A percentile compares a stretch with the other conserved stretches of the same genome.
Conservation (phyloP, 2,329 filamentous ascomycete species). For the Neospermospora avenae region DNA sequence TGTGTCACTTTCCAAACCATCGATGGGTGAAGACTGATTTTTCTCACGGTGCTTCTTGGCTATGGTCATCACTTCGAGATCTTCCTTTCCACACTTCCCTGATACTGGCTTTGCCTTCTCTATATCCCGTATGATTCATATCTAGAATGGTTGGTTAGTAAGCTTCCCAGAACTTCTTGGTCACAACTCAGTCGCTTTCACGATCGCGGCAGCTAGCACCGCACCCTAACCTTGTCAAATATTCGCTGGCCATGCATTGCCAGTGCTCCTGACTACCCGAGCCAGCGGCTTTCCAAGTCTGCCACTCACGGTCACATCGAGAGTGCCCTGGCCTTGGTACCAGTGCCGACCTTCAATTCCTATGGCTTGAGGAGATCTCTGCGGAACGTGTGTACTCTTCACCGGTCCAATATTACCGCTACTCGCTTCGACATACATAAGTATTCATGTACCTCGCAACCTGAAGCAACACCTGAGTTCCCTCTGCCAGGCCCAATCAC, state of each 20-base stretch:
- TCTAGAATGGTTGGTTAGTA: neutral
- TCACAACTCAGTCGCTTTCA: neutral
- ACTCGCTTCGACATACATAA: neutral
- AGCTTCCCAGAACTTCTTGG: neutral
- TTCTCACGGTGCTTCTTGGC: neutral
- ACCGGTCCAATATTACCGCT: neutral
- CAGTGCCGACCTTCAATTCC: neutral
- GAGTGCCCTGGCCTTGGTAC: neutral
- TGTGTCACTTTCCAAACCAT: neutral
- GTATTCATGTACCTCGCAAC: neutral
- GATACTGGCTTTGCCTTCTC: neutral
- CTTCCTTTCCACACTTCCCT: neutral
- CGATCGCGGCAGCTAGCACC: neutral
- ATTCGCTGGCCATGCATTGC: neutral
- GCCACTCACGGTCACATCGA: neutral
- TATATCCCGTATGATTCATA: neutral
- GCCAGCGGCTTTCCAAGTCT: neutral
- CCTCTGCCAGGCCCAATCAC: neutral
- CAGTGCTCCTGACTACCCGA: neutral
- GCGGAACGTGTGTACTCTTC: neutral
- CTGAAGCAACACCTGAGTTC: neutral
- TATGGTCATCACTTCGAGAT: neutral
- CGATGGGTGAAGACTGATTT: neutral
- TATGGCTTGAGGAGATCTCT: neutral
- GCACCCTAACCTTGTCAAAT: neutral